These are phyloP conservation scores for Dryadomyces sulphureus DNA, from an alignment of 2,329 filamentous ascomycete species.

Conservation along the genomic window DNA sequence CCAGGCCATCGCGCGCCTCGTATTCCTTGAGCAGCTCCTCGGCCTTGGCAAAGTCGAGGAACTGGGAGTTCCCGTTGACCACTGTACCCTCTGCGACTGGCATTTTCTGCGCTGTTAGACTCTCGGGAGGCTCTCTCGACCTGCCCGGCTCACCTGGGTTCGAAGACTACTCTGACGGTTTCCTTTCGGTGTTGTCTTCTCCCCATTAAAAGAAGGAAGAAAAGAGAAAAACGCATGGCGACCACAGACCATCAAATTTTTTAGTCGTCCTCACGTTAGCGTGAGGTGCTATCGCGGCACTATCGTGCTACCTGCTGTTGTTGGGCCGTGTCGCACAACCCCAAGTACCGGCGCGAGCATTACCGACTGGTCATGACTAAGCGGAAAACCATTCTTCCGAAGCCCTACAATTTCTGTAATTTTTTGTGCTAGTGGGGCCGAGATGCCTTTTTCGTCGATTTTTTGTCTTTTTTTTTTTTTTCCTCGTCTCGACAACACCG, in stretches of 20 bases:
- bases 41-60: slow-evolving; percentile 61
- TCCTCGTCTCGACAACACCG: background rate
- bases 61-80: slow-evolving; percentile 37
- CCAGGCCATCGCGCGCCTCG: slow-evolving; percentile 67
- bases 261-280: slow-evolving; percentile 6
- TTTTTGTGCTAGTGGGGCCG: slow-evolving; percentile 4
- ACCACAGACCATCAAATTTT: slow-evolving; percentile 11
- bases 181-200: slow-evolving; percentile 14
- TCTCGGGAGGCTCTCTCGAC: background rate
- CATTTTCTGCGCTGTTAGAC: slow-evolving; percentile 36
- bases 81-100: slow-evolving; percentile 52
- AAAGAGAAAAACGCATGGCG: slow-evolving; percentile 9
- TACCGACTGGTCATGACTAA: background rate
- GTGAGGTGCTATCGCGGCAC: background rate
- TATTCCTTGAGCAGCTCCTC: slow-evolving; percentile 74
- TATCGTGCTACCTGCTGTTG: background rate
- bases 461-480: slow-evolving; percentile 1
- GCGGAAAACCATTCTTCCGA: slow-evolving; percentile 1
- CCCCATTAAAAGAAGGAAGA: slow-evolving; percentile 15
- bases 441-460: slow-evolving; percentile 1
- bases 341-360: background rate
- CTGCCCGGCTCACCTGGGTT: too few species aligned
- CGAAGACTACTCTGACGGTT: slow-evolving; percentile 13
- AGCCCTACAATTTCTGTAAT: background rate
- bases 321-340: background rate